These are phyloP conservation scores for Penicillium silybi DNA, from an alignment of 495 filamentous ascomycete species.

Conservation along the genomic window DNA sequence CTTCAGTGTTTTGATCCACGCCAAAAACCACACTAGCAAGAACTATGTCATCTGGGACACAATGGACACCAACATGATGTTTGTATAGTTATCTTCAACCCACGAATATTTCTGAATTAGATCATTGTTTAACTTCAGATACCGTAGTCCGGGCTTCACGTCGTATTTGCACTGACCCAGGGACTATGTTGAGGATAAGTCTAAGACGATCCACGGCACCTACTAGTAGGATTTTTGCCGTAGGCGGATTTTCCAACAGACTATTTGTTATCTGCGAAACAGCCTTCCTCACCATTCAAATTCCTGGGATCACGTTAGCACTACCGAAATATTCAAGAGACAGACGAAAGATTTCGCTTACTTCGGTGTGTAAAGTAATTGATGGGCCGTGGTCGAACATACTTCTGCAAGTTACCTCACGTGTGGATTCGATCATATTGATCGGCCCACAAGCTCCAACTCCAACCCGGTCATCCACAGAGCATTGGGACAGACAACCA, in stretches of 20 bases:
- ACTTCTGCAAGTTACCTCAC: not conserved
- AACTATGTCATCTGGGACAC: no score
- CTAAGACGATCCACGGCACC: no score
- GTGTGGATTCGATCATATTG: slow-evolving; percentile 3
- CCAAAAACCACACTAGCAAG: no score
- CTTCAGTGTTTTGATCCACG: no score
- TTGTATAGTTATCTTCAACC: no score
- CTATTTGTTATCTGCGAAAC: not conserved
- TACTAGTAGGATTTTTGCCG: no score
- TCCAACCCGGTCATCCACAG: slow-evolving; percentile 1
- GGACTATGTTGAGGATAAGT: no score
- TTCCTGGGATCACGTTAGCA: not conserved
- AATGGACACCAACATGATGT: no score
- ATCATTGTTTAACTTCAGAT: not conserved
- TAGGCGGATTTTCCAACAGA: no score
- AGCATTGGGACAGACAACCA: not conserved
- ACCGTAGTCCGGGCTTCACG: not conserved
- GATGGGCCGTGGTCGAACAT: slow-evolving; percentile 10
- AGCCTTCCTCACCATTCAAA: not conserved
- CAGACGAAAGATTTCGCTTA: not conserved
- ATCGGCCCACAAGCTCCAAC: slow-evolving; percentile 15
- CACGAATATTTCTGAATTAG: no score
- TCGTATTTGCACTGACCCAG: no score
- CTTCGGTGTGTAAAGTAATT: slow-evolving; percentile 13
- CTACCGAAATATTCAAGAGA: not conserved